Conservation (phyloP, 129 eudicot genomes). For the Dittrichia graveolens region DNA sequence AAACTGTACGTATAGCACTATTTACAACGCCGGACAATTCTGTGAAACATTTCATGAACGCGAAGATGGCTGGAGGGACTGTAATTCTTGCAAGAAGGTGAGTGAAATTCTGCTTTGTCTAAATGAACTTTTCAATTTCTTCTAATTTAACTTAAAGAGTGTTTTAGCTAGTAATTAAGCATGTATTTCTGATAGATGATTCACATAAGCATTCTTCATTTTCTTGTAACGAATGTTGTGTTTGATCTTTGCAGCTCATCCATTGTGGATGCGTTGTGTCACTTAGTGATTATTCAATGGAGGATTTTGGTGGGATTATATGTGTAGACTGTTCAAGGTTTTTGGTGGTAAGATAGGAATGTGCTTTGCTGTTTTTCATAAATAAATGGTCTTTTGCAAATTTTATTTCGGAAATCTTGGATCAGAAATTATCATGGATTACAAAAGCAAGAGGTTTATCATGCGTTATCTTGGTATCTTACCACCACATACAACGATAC, state of each 20-base stretch:
- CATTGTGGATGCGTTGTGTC: conserved; percentile 74
- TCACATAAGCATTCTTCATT: background rate
- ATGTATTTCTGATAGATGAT: background rate
- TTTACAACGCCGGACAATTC: conserved; percentile 55
- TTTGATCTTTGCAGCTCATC: conserved; percentile 43
- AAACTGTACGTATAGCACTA: conserved; percentile 34
- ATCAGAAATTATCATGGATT: background rate
- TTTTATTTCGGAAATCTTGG: background rate
- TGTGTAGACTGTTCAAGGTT: conserved; percentile 55
- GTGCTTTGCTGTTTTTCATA: background rate
- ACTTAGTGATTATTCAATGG: conserved; percentile 44
- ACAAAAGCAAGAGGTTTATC: background rate
- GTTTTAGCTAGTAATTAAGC: background rate
- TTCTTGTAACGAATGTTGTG: conserved; percentile 3
- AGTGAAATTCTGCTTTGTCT: conserved; percentile 11
- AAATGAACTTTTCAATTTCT: background rate
- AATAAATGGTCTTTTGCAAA: background rate
- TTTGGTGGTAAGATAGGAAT: conserved; percentile 34
- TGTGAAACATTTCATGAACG: conserved; percentile 53
- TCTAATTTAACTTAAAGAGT: background rate
- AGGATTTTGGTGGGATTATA: conserved; percentile 60
- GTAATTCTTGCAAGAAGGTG: conserved; percentile 56
- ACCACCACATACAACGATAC: background rate
- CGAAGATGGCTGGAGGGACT: conserved; percentile 69
- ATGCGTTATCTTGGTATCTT: background rate